phyloP scores from a whole-genome alignment of 2,329 filamentous ascomycete species.

The Pseudogymnoascus sp. region DNA sequence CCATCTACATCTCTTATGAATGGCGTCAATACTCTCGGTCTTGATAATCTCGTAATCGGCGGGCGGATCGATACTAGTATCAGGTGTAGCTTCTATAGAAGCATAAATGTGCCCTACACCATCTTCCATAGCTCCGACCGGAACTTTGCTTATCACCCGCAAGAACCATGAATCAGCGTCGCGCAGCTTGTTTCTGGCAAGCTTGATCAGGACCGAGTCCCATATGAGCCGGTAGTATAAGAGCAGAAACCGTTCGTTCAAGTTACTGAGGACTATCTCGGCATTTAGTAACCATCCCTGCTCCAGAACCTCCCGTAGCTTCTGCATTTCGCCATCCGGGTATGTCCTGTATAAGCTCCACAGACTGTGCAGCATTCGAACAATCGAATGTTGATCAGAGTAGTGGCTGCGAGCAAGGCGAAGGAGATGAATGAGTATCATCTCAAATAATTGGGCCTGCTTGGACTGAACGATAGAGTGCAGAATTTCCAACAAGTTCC shows the following conservation, averaged over 20 bases:
- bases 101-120: background rate
- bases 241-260: slow-evolving; percentile 11
- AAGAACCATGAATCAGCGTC: background rate
- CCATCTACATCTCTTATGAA: background rate
- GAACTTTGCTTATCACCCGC: background rate
- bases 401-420: slow-evolving; percentile 7
- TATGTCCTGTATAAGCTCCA: background rate
- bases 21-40: background rate
- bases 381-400: background rate
- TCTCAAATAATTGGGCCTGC: slow-evolving; percentile 11
- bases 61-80: background rate
- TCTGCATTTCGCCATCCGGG: background rate
- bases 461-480: slow-evolving; percentile 9
- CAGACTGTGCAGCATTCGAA: slow-evolving; percentile 2
- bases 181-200: slow-evolving; percentile 4
- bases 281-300: slow-evolving; percentile 17
- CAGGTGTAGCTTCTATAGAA: background rate
- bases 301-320: slow-evolving; percentile 11
- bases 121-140: background rate
- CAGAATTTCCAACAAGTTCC: slow-evolving; percentile 15
- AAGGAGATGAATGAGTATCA: slow-evolving; percentile 13
- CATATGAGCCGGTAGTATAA: slow-evolving; percentile 17
- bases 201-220: slow-evolving; percentile 12
- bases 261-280: slow-evolving; percentile 13
- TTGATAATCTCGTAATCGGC: background rate